phyloP scores from a whole-genome alignment of 257 asterid genomes.

The Solanum bulbocastanum region DNA sequence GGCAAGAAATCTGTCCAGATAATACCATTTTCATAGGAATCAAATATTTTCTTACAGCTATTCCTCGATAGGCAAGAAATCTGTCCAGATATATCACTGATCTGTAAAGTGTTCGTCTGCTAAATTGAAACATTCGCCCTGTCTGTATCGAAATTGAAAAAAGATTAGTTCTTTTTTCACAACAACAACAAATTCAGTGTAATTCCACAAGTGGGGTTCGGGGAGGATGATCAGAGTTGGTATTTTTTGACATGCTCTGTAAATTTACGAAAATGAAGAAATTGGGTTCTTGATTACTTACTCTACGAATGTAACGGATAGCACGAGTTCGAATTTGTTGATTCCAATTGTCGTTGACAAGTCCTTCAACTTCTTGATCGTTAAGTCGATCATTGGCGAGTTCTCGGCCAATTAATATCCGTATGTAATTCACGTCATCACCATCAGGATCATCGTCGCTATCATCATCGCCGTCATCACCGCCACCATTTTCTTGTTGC shows the following conservation, averaged over 20 bases:
- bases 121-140: slow-evolving; percentile 30
- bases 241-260: slow-evolving; percentile 9
- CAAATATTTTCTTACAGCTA: slow-evolving; percentile 25
- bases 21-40: background rate
- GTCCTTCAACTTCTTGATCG: background rate
- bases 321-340: slow-evolving; percentile 40
- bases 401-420: background rate
- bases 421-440: background rate
- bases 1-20: background rate
- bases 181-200: background rate
- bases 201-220: background rate
- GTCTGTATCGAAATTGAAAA: slow-evolving; percentile 21
- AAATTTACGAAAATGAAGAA: background rate
- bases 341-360: slow-evolving; percentile 11
- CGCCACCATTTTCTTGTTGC: background rate
- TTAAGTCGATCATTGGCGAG: background rate
- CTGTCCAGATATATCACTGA: slow-evolving; percentile 44
- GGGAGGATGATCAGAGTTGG: too few relatives aligned
- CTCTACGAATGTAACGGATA: slow-evolving; percentile 30
- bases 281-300: background rate
- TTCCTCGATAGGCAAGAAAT: slow-evolving; percentile 35
- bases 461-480: background rate
- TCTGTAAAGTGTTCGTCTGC: slow-evolving; percentile 34
- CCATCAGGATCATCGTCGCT: background rate
- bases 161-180: background rate